Percentiles rank a stretch among this genome's conserved stretches.
Conservation (phyloP, 2,329 filamentous ascomycete species). For the Orbilia ellipsospora region DNA sequence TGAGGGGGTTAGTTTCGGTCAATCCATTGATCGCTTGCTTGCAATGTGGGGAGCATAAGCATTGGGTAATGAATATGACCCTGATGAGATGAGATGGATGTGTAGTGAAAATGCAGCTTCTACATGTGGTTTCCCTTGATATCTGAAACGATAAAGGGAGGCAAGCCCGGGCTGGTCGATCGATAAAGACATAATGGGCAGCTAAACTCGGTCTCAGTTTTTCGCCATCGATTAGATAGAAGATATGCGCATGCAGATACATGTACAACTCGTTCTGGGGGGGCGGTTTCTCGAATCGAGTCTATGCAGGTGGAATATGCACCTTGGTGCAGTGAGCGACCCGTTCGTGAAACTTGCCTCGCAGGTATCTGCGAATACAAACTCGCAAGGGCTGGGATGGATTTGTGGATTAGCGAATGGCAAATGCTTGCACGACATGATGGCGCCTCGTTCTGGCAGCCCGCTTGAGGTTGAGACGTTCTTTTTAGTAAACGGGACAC, state of each 20-base stretch:
- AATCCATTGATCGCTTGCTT: no score
- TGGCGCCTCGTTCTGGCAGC: constrained; percentile 45
- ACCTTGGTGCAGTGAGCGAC: background rate
- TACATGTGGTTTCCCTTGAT: constrained; percentile 1
- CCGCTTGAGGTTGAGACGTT: constrained; percentile 28
- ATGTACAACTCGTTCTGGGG: background rate
- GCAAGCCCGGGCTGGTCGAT: constrained; percentile 23
- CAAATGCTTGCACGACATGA: constrained; percentile 24
- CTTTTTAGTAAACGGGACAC: no score
- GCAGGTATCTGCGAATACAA: constrained; percentile 5
- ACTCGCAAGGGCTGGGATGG: no score
- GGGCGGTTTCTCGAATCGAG: constrained; percentile 11
- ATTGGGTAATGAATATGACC: no score
- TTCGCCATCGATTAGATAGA: constrained; percentile 50
- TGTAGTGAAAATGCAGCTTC: no score
- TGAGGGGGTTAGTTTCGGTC: no score
- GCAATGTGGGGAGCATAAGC: no score
- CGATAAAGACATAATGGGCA: constrained; percentile 31
- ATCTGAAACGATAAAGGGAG: constrained; percentile 31
- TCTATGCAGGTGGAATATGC: constrained; percentile 7
- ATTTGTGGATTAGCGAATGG: background rate
- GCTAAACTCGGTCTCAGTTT: constrained; percentile 3
- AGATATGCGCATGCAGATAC: constrained; percentile 13
- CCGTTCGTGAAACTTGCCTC: constrained; percentile 42
- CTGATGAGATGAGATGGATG: no score